phyloP scores from a whole-genome alignment of 805 yeast species.

The Wickerhamiella dianesei region DNA sequence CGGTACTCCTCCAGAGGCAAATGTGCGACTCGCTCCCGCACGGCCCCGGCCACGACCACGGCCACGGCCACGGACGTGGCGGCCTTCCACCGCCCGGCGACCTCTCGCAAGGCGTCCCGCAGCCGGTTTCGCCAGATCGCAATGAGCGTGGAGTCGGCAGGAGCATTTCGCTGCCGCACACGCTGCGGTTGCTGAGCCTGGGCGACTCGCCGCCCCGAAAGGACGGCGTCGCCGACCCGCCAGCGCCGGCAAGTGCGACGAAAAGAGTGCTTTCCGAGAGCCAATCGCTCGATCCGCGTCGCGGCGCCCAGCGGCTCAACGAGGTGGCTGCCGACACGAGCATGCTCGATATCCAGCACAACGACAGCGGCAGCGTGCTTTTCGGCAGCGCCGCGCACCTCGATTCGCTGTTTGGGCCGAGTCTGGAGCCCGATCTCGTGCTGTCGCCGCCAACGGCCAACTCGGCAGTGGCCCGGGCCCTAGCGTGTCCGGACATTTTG shows the following conservation, averaged over 20 bases:
- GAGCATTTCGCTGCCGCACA: background rate
- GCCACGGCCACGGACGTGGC: background rate
- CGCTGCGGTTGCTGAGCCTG: background rate
- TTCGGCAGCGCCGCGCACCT: background rate
- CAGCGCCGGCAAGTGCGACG: constrained; percentile 4
- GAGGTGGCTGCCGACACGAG: background rate
- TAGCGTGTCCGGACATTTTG: constrained; percentile 66
- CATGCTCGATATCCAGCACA: background rate
- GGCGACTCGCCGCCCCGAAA: background rate
- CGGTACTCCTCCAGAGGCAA: no score
- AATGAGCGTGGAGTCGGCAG: background rate
- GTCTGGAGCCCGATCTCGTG: background rate
- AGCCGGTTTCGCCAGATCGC: no score
- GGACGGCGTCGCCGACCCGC: background rate
- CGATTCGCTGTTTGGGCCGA: background rate
- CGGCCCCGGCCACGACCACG: background rate
- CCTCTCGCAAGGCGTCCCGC: no score
- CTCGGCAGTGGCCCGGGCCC: constrained; percentile 32
- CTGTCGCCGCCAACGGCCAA: background rate
- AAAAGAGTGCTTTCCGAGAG: constrained; percentile 3
- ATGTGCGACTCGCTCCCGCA: background rate
- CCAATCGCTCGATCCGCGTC: constrained; percentile 2
- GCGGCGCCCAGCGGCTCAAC: background rate
- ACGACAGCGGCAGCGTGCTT: background rate
- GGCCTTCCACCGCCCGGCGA: no score